Evolutionary conservation across 116 monocot genomes (phyloP).

Genomic region (Papilionanthe hybrid): DNA sequence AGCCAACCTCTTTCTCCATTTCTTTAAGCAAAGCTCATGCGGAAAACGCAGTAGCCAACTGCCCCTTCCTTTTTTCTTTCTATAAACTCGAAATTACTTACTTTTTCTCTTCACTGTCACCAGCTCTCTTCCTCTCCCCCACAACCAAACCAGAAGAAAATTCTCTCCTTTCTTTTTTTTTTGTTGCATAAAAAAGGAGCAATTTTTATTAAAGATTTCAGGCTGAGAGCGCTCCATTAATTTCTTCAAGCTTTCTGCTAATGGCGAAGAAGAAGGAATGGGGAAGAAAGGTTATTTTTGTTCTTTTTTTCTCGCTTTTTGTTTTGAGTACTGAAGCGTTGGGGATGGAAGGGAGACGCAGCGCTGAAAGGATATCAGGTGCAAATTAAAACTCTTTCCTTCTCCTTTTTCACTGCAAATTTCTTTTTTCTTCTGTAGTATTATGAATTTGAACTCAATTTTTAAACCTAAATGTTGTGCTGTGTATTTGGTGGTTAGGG

Average conservation of each 20-base stretch:
- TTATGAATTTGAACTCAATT: too few species aligned
- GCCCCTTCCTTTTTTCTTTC: not conserved
- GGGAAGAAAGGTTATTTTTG: slow-evolving; percentile 15
- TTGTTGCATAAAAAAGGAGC: not conserved
- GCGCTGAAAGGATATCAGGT: slow-evolving; percentile 71
- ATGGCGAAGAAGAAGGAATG: not conserved
- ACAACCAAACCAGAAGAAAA: not conserved
- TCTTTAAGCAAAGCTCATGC: slow-evolving; percentile 5
- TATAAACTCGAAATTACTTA: not conserved
- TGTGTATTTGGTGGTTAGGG: too few species aligned
- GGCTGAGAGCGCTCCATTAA: too few species aligned
- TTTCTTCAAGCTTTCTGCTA: not conserved
- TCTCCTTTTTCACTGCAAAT: not conserved
- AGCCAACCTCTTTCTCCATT: not conserved
- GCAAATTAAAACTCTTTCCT: not conserved
- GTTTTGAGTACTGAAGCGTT: slow-evolving; percentile 11
- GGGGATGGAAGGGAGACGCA: slow-evolving; percentile 23
- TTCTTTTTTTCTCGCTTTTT: slow-evolving; percentile 16
- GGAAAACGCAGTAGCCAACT: not conserved
- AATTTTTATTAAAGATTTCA: not conserved
- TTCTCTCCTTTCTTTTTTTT: not conserved
- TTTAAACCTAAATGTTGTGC: too few species aligned
- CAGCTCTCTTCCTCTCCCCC: not conserved
- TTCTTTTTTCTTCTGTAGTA: too few species aligned
- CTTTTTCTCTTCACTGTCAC: not conserved